Evolutionary conservation across 306 rosid genomes (phyloP), one percentile per base, ranked within the genome.

Genomic region (Sechiopsis laciniata): DNA sequence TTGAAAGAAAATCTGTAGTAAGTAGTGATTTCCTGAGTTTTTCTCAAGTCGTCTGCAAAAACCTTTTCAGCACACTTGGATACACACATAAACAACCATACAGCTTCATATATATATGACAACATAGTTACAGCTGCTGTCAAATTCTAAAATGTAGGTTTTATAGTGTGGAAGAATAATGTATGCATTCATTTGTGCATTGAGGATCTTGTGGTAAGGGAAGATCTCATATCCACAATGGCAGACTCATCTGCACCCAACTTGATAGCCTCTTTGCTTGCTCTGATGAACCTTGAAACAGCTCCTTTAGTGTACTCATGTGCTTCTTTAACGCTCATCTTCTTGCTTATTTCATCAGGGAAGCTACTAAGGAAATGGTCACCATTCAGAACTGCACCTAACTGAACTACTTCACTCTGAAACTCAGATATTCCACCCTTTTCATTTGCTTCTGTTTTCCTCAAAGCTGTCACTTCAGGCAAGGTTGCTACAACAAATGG

Each of bases 171-270:
- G 45, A 32, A 37, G 58, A 51, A 69, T 48, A 32, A 32, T 32
- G 37, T 32, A 32, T 32, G 15, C 42, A 50, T 15, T 80, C 69
- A 88, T 51, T 85, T 85, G 78, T 84, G 95, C 76, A 59, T 64
- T 65, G 90, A 80, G 58, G 97, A 79, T 82, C 99, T 91, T 46
- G 99, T 95, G 29, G 99, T 89, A 83, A 95, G 99, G 53, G 97
- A 95, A 6, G 99, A 95, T 87, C 99, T 91, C 99, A 91, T 95
- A 80, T 95, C 97, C 48, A 95, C 99, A 71, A 95, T 95, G 69
- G 99, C 97, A 74, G 96, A 86, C 22, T 86, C 82, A 62, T 86
- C 86, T 5, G 97, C 99, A 59, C 99, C 99, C 74, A 95, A 76
- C 59, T 86, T 88, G 84, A 88, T 83, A 62, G 99, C 99, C 81